phyloP scores from a whole-genome alignment of 2,329 filamentous ascomycete species.

The Ilyonectria sp. region DNA sequence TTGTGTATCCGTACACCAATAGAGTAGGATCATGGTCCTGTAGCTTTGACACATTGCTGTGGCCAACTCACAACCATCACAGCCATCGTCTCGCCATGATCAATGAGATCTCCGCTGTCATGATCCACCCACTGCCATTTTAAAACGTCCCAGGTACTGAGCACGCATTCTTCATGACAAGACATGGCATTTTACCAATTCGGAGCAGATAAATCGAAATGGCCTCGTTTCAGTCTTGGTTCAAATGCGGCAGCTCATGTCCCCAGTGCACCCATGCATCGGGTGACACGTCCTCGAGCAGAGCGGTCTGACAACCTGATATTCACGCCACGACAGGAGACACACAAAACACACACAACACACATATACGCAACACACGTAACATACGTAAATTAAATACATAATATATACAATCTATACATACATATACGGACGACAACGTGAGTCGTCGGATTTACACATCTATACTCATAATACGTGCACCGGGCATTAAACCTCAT shows the following conservation, averaged over 20 bases:
- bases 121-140: no score
- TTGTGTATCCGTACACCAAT: no score
- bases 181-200: not conserved
- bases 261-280: not conserved
- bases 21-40: no score
- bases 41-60: no score
- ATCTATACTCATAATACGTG: constrained; percentile 47
- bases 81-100: no score
- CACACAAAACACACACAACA: constrained; percentile 23
- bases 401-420: constrained; percentile 39
- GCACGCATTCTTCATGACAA: not conserved
- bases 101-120: no score
- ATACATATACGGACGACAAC: constrained; percentile 45
- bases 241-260: not conserved
- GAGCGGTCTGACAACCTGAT: not conserved
- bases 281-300: not conserved
- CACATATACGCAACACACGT: constrained; percentile 31
- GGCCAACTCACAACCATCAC: no score
- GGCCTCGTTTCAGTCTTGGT: no score
- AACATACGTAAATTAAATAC: constrained; percentile 40
- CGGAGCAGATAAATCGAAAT: not conserved
- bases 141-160: not conserved
- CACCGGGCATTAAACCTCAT: constrained; percentile 42
- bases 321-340: constrained; percentile 23
- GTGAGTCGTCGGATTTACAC: constrained; percentile 46